Base-by-base conservation (phyloP, 2,329 filamentous ascomycete species). In the Alternaria ventricosa region DNA sequence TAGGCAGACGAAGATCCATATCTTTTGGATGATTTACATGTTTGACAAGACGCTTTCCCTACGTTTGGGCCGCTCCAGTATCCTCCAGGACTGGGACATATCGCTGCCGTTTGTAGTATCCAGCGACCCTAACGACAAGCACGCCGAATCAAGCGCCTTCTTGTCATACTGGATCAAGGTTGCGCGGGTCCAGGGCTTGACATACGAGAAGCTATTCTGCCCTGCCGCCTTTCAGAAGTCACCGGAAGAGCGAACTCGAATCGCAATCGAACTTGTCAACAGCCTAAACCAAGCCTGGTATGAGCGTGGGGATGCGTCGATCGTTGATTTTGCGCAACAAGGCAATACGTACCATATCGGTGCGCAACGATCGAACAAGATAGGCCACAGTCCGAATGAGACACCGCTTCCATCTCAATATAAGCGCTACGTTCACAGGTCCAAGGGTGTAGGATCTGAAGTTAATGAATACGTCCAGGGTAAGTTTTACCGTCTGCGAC, bases 1-100 rank as follows among this genome's bases (percentile, higher is more conserved):
- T 15, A 68, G 72, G 2, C 69, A 68, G 3, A 63, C 66, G 1
- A 80, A 79, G 46, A 68, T 76, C 1, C 70, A 78, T 23, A 64
- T 72, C 1, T 81, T 81, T 53, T 80, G 77, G 78, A 76, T 75
- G 64, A 76, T 80, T 5, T 81, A 81, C 55, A 71, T 77, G 57
- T 71, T 79, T 49, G 79, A 81, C 57, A 81, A 80, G 61, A 78
- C 71, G 7, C 69, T 81, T 9, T 80, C 79, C 2, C 68, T 81
- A 8, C 73, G 78, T 11, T 60, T 81, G 10, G 79, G 79, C 13
- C 75, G 78, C 7, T 77, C 79, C 8, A 74, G 77, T 15, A 63
- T 72, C 10, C 75, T 81, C 25, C 79, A 80, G 56, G 79, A 81
- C 49, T 81, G 77, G 71, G 79, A 81, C 36, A 79, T 81, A 51